Conservation (phyloP, 345 rosid species). For the Camelina laxa region DNA sequence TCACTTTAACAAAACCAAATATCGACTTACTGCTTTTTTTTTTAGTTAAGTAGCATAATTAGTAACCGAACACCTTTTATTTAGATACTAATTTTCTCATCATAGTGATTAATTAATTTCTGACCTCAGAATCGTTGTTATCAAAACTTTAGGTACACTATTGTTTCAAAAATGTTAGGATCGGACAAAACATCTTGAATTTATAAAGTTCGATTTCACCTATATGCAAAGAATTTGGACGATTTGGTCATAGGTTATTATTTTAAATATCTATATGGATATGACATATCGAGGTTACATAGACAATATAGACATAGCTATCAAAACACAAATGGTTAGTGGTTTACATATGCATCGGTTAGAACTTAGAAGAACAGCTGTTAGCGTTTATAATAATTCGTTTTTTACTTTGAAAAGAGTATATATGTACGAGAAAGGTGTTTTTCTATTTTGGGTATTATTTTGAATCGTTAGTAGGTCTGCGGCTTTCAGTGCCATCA, state of each 20-base stretch:
- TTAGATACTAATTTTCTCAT: background rate
- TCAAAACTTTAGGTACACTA: background rate
- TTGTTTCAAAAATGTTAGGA: background rate
- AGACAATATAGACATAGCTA: background rate
- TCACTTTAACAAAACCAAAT: background rate
- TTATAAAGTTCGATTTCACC: background rate
- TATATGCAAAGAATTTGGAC: background rate
- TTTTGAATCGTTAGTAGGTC: background rate
- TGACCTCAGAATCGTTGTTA: background rate
- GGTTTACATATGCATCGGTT: background rate
- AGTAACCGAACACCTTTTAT: background rate
- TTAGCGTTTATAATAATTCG: background rate
- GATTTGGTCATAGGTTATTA: background rate
- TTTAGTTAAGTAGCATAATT: background rate
- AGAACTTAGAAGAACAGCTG: background rate
- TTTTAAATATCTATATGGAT: background rate
- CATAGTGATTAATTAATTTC: background rate
- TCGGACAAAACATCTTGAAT: background rate
- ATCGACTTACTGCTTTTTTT: background rate
- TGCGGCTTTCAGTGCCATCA: slow-evolving; percentile 21
- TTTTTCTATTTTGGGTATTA: slow-evolving; percentile 23
- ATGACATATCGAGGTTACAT: background rate
- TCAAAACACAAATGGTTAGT: background rate
- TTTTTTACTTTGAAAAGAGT: background rate
- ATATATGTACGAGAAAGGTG: background rate